Base-by-base conservation (phyloP, 805 yeast species). In the Ogataea wickerhamii region DNA sequence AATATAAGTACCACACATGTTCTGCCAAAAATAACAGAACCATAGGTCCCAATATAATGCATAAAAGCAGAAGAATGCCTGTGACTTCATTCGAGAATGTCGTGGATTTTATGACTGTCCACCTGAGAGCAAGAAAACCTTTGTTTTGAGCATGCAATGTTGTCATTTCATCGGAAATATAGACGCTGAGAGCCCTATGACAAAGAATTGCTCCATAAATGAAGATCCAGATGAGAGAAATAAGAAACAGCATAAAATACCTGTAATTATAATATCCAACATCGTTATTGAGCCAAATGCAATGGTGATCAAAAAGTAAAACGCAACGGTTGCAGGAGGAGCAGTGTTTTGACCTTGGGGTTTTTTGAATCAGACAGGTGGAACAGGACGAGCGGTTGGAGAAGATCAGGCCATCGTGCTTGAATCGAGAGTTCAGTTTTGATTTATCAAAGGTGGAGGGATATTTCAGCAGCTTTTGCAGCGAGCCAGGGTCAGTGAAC, bases 281-380 rank as follows among this genome's bases (percentile, higher is more conserved):
- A 49, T 80, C 78, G 49, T 74, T 75, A 49, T 76, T 76, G 22
- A 76, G 51, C 63, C 73, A 76, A 7, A 68, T 48, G 48, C 82
- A 76, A 52, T 76, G 82, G 51, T 76, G 82, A 41, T 87, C 96
- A 49, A 76, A 82, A 33, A 73, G 50, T 8, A 74, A 57, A 14
- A 84, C 66, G 52, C 95, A 87, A 6, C 67, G 66, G 44, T 76
- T 75, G 60, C 95, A 87, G 3, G 66, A 66, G 1, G 79, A 67
- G 53, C 95, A 87, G 58, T 87, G 95, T 45, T 83, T 79, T 5
- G 87, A 67, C 40, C 94, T 64, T 2, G 94, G 87, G 11, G 85
- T 77, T 44, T 89, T 67, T 78, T 85, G 78, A 28, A 73, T 63
- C 8, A 72, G 57, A 51, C 95, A 87, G 1, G 82, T 73, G 10